Conservation (phyloP, 208 protist genomes). For the Tetramitus jugosus region DNA sequence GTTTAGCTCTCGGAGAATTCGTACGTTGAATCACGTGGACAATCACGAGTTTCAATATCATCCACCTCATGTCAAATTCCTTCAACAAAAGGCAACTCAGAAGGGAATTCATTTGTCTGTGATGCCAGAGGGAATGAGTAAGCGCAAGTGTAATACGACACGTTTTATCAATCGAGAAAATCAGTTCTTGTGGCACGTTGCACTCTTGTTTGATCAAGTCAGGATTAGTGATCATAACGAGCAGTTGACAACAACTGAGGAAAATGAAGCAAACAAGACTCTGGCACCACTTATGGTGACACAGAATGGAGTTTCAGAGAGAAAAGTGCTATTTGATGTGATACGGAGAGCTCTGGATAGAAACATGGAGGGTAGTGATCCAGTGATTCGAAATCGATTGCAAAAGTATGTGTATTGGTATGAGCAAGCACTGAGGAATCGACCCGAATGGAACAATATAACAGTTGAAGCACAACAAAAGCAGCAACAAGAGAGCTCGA, state of each 20-base stretch:
- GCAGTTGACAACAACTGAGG: background rate
- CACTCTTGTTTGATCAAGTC: conserved; percentile 6
- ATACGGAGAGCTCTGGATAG: background rate
- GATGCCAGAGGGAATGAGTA: conserved; percentile 10
- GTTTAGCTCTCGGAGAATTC: background rate
- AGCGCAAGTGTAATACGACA: background rate
- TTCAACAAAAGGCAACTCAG: background rate
- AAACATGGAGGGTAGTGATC: background rate
- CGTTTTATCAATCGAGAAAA: background rate
- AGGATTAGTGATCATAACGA: background rate
- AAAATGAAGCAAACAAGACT: background rate
- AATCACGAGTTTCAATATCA: background rate
- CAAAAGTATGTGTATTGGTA: too few species aligned
- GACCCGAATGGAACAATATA: too few species aligned
- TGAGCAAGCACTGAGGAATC: too few species aligned
- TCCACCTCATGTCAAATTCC: background rate
- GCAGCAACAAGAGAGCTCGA: too few species aligned
- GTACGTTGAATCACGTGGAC: background rate
- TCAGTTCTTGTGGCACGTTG: conserved; percentile 4
- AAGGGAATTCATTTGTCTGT: background rate
- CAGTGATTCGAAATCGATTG: background rate
- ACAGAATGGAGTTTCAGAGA: background rate
- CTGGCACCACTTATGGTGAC: background rate
- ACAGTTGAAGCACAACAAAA: too few species aligned
- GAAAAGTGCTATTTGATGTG: too few species aligned